Conservation (phyloP, 768 basidiomycete genomes). For the Psilocybe subaeruginosa region DNA sequence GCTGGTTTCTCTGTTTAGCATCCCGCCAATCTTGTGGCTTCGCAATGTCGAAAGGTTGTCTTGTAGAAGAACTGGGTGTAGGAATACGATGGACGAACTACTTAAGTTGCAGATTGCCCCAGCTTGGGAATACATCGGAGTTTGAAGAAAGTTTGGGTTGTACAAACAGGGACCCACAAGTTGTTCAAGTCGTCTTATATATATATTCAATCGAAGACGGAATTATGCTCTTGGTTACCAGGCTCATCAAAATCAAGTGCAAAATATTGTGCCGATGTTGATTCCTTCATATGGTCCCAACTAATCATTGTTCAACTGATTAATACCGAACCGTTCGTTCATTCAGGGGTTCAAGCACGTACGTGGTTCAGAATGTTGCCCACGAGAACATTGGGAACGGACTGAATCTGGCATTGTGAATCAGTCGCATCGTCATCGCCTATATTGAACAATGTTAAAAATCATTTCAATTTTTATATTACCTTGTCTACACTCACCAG, state of each 20-base stretch:
- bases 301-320: conserved; percentile 18
- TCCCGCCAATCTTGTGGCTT: neutral
- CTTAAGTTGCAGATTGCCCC: neutral
- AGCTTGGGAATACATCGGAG: conserved; percentile 13
- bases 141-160: conserved; percentile 7
- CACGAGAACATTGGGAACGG: conserved; percentile 55
- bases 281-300: conserved; percentile 59
- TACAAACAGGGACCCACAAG: conserved; percentile 19
- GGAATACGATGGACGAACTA: neutral
- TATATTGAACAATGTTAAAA: conserved; percentile 12
- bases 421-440: conserved; percentile 61
- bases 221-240: neutral
- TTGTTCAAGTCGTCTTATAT: neutral
- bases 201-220: neutral
- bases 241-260: conserved; percentile 10
- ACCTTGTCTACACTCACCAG: conserved; percentile 27
- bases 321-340: neutral
- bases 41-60: no score
- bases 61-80: no score
- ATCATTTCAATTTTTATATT: neutral
- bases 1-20: neutral
- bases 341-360: neutral
- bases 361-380: conserved; percentile 58
- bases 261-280: conserved; percentile 47
- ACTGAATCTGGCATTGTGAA: conserved; percentile 51